Conservation (phyloP, 225 moss, liverwort and hornwort species). For the Thuidium tamariscinum region DNA sequence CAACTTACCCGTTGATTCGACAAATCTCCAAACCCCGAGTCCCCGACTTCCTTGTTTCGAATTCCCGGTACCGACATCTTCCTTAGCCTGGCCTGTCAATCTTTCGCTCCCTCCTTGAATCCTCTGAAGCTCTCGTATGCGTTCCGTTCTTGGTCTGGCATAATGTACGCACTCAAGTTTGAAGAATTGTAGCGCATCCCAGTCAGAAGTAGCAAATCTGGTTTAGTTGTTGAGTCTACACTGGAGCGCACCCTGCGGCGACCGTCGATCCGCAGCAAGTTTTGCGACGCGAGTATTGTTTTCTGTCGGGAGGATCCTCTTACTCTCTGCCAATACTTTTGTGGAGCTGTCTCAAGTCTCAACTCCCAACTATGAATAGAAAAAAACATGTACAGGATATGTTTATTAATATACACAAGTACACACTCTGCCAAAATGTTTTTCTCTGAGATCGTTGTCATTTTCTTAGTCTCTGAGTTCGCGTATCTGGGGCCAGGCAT, state of each 20-base stretch:
- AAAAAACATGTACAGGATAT: neutral
- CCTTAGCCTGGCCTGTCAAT: neutral
- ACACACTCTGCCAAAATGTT: neutral
- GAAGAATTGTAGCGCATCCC: neutral
- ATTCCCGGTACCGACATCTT: neutral
- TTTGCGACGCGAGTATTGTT: neutral
- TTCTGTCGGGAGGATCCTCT: neutral
- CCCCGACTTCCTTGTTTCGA: neutral
- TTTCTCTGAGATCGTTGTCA: neutral
- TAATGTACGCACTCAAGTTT: neutral
- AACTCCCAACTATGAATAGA: neutral
- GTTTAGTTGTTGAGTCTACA: neutral
- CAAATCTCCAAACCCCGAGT: neutral
- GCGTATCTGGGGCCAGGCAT: neutral
- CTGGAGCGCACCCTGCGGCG: neutral
- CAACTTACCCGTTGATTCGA: neutral
- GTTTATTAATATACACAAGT: neutral
- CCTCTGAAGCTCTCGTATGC: neutral
- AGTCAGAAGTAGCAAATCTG: neutral
- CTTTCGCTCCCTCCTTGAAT: neutral
- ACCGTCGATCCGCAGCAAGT: neutral
- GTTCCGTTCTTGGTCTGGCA: neutral
- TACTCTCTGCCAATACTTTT: too few species aligned
- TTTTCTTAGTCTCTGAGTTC: neutral
- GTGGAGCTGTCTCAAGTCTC: neutral